Percentiles rank a stretch among this genome's conserved stretches.
phyloP scores from a whole-genome alignment of 805 yeast species.

The Barnettozyma populi region DNA sequence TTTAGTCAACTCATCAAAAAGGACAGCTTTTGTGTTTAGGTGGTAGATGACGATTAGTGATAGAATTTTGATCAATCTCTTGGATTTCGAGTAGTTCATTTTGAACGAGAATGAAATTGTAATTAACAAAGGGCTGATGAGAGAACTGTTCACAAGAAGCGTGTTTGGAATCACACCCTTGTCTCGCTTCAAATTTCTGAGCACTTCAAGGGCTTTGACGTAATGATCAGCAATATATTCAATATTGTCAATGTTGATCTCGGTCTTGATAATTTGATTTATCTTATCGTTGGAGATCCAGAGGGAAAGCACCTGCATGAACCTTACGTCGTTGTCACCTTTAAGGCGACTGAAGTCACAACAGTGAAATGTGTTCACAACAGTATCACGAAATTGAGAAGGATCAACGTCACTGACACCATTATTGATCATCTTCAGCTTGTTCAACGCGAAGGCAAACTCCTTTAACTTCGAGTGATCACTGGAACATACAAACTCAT shows the following conservation, averaged over 20 bases:
- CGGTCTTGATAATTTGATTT: constrained; percentile 14
- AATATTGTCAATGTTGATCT: constrained; percentile 10
- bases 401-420: constrained; percentile 5
- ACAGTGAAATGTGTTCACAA: neutral
- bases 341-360: constrained; percentile 2
- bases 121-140: constrained; percentile 22
- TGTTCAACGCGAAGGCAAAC: constrained; percentile 10
- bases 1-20: constrained; percentile 12
- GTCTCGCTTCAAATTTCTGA: constrained; percentile 7
- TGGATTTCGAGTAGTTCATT: constrained; percentile 10
- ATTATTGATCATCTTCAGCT: constrained; percentile 7
- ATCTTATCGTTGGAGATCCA: constrained; percentile 14
- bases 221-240: constrained; percentile 11
- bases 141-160: constrained; percentile 13
- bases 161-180: neutral
- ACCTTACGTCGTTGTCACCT: neutral
- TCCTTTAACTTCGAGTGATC: neutral
- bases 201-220: constrained; percentile 11
- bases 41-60: constrained; percentile 15
- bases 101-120: constrained; percentile 21
- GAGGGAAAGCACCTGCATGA: constrained; percentile 13
- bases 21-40: constrained; percentile 3
- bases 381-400: neutral
- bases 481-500: neutral
- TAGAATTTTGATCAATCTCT: constrained; percentile 15